A percentile compares a stretch with the other conserved stretches of the same genome.
These are phyloP conservation scores for Penicillium sp. DNA, from an alignment of 2,329 filamentous ascomycete genomes.

Conservation along the genomic window DNA sequence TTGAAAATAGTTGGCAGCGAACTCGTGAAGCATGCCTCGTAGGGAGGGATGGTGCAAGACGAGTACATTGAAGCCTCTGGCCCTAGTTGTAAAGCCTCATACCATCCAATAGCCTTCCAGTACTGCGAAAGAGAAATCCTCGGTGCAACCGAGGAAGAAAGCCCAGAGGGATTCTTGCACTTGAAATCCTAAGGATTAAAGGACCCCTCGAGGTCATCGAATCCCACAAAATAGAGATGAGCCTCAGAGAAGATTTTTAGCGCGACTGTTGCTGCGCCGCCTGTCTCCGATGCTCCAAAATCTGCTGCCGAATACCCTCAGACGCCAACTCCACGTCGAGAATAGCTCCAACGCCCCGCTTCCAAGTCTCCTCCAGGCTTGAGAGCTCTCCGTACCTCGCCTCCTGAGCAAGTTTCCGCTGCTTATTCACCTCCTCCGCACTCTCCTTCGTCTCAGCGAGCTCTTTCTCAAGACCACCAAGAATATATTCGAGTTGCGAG, in stretches of 20 bases:
- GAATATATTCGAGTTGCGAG: constrained; percentile 71
- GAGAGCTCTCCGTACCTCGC: constrained; percentile 71
- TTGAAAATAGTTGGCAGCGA: not conserved
- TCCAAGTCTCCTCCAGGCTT: constrained; percentile 77
- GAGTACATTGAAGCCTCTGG: not conserved
- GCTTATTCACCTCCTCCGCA: constrained; percentile 71
- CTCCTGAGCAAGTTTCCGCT: constrained; percentile 70
- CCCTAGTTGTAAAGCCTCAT: not conserved
- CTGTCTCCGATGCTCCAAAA: constrained; percentile 61
- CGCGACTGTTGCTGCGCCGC: constrained; percentile 31
- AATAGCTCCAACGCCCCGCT: constrained; percentile 72
- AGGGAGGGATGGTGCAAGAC: not conserved
- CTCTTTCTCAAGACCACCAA: constrained; percentile 71
- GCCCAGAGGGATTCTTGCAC: not conserved
- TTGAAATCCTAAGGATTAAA: not conserved
- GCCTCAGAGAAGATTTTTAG: not conserved
- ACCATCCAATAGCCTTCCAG: not conserved
- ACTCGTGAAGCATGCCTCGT: not conserved
- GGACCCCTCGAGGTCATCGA: not conserved
- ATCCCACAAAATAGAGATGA: not conserved
- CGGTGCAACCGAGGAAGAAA: not conserved
- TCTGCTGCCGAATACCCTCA: constrained; percentile 67
- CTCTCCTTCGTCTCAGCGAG: constrained; percentile 67
- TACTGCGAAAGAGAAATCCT: not conserved
- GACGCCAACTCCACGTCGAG: constrained; percentile 86